phyloP scores from a whole-genome alignment of 2,329 filamentous ascomycete species.

The Trichophyton verrucosum region DNA sequence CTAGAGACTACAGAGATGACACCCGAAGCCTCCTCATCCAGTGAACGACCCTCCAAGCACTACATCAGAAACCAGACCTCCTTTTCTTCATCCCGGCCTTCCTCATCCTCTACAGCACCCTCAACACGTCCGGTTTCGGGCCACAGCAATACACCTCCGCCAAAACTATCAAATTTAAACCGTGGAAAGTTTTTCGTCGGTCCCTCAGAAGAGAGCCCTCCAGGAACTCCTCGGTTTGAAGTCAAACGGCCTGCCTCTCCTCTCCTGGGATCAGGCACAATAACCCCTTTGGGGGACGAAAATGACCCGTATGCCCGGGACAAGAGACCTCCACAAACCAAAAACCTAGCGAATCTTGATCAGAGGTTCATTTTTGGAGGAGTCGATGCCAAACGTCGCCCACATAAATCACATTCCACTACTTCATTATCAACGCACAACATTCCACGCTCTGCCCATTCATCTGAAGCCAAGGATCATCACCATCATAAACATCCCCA shows the following conservation, averaged over 20 bases:
- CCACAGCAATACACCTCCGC: constrained; percentile 24
- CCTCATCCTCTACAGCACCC: constrained; percentile 28
- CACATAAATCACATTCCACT: constrained; percentile 34
- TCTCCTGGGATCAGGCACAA: constrained; percentile 57
- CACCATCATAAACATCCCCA: constrained; percentile 24
- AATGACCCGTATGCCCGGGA: constrained; percentile 82
- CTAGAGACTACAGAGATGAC: constrained; percentile 34
- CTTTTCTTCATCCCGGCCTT: constrained; percentile 24
- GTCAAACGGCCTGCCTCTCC: constrained; percentile 35
- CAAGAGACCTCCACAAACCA: constrained; percentile 58
- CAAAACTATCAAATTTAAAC: constrained; percentile 32
- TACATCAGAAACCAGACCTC: background rate
- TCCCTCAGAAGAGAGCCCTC: constrained; percentile 49
- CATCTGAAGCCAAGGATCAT: constrained; percentile 26
- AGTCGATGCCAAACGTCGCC: constrained; percentile 54
- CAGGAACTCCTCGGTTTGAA: constrained; percentile 42
- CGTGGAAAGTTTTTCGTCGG: constrained; percentile 46
- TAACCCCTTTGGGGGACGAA: constrained; percentile 64
- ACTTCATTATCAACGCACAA: constrained; percentile 14
- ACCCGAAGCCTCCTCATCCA: constrained; percentile 43
- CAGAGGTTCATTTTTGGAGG: constrained; percentile 72
- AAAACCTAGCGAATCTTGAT: constrained; percentile 57
- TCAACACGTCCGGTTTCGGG: constrained; percentile 33
- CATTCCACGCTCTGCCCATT: constrained; percentile 37
- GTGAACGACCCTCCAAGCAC: constrained; percentile 17